phyloP scores from a whole-genome alignment of 352 stramenopile species.

The Phytopythium oedochilum region DNA sequence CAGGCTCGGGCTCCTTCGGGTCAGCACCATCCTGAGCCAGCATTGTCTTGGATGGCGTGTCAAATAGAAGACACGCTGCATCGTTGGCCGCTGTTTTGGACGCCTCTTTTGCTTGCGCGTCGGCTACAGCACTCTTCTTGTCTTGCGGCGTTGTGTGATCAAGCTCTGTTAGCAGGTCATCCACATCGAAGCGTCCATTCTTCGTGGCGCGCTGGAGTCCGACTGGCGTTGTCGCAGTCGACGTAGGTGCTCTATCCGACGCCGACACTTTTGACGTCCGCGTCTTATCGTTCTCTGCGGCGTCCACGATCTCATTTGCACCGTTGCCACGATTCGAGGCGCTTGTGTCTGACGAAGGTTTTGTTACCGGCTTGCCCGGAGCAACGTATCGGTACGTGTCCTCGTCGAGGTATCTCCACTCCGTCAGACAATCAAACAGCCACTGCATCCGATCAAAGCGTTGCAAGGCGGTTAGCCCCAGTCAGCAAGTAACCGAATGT shows the following conservation, averaged over 20 bases:
- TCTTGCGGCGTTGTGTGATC: constrained; percentile 42
- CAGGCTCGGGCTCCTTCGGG: not conserved
- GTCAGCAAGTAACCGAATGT: not conserved
- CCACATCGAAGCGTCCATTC: constrained; percentile 44
- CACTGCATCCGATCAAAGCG: constrained; percentile 33
- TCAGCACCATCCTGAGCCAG: constrained; percentile 1
- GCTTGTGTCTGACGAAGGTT: constrained; percentile 3
- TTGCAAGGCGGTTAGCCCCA: not conserved
- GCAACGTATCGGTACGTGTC: constrained; percentile 37
- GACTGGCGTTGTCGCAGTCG: constrained; percentile 22
- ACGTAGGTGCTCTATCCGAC: not conserved
- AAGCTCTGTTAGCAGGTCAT: constrained; percentile 51
- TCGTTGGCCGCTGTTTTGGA: constrained; percentile 11
- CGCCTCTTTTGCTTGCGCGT: constrained; percentile 7
- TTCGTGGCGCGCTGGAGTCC: constrained; percentile 6
- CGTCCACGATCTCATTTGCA: constrained; percentile 11
- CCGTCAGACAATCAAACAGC: constrained; percentile 62
- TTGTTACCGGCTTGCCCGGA: constrained; percentile 10
- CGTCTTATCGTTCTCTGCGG: constrained; percentile 14
- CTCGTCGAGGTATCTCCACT: constrained; percentile 66
- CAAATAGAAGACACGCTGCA: constrained; percentile 43
- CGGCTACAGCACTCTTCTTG: constrained; percentile 14
- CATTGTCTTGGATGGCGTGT: constrained; percentile 39
- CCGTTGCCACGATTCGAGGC: constrained; percentile 19
- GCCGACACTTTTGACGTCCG: not conserved